These are phyloP conservation scores for Ammopiptanthus mongolicus DNA, from an alignment of 306 rosid genomes.

Conservation along the genomic window DNA sequence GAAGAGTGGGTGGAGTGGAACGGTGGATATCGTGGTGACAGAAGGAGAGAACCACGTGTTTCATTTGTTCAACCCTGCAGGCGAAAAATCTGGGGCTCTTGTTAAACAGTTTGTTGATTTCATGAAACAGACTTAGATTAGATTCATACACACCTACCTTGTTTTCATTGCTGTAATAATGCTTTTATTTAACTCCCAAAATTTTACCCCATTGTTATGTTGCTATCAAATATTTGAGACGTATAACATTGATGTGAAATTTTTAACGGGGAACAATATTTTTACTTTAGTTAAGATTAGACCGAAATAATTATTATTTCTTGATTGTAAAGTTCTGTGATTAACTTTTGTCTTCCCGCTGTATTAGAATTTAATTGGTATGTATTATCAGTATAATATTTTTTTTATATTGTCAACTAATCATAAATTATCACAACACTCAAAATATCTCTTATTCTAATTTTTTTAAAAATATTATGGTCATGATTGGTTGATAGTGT, in stretches of 20 bases:
- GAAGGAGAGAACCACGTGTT: constrained; percentile 41
- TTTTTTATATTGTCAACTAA: no score
- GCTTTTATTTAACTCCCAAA: neutral
- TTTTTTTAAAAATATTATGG: no score
- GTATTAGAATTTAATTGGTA: no score
- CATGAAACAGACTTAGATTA: neutral
- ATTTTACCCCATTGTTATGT: neutral
- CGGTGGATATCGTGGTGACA: constrained; percentile 24
- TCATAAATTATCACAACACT: no score
- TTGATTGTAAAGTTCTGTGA: neutral
- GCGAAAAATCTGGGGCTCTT: constrained; percentile 18
- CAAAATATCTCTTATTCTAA: no score
- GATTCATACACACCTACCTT: neutral
- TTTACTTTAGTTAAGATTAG: neutral
- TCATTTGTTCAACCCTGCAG: constrained; percentile 19
- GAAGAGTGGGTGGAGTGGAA: constrained; percentile 42
- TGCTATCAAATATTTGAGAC: neutral
- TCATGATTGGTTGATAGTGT: no score
- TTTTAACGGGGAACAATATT: neutral
- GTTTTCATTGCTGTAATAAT: no score
- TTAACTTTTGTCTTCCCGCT: no score
- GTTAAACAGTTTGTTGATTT: constrained; percentile 16
- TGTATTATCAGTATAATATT: no score
- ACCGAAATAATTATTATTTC: neutral
- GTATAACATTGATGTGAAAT: neutral